Evolutionary conservation across 306 rosid genomes (phyloP).

Genomic region (Albizia julibrissin): DNA sequence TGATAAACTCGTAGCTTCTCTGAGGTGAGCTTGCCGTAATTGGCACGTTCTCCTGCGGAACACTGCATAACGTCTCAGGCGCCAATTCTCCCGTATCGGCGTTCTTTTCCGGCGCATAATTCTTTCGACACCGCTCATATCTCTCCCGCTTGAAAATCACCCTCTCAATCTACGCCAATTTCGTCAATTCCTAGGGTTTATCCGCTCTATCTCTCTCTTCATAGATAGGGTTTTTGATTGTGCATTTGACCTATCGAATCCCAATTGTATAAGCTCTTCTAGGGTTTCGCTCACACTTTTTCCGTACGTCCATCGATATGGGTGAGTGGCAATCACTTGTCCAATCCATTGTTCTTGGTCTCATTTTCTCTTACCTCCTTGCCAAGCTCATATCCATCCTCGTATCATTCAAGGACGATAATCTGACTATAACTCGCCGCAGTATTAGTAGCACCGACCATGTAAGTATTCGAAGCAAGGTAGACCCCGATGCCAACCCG

Average conservation of each 20-base stretch:
- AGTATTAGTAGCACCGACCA: background rate
- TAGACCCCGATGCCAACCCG: conserved; percentile 6
- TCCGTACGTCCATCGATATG: conserved; percentile 5
- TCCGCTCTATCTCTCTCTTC: background rate
- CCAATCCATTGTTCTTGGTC: conserved; percentile 77
- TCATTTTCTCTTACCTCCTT: conserved; percentile 92
- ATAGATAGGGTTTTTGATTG: background rate
- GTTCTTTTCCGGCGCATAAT: background rate
- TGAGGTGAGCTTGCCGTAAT: background rate
- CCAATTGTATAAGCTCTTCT: conserved; percentile 6
- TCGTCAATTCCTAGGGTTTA: background rate
- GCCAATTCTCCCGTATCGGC: background rate
- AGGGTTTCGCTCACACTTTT: background rate
- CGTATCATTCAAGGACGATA: conserved; percentile 85
- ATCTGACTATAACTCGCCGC: conserved; percentile 60
- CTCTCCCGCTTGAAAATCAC: background rate
- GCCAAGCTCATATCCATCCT: conserved; percentile 91
- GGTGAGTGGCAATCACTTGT: conserved; percentile 86
- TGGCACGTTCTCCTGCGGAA: background rate
- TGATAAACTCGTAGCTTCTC: background rate
- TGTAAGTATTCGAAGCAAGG: background rate
- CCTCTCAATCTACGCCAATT: background rate
- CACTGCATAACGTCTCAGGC: background rate
- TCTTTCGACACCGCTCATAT: background rate
- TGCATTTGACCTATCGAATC: background rate